A percentile compares a stretch with the other conserved stretches of the same genome.
Conservation (phyloP, 345 rosid species). For the Salix purpurea region DNA sequence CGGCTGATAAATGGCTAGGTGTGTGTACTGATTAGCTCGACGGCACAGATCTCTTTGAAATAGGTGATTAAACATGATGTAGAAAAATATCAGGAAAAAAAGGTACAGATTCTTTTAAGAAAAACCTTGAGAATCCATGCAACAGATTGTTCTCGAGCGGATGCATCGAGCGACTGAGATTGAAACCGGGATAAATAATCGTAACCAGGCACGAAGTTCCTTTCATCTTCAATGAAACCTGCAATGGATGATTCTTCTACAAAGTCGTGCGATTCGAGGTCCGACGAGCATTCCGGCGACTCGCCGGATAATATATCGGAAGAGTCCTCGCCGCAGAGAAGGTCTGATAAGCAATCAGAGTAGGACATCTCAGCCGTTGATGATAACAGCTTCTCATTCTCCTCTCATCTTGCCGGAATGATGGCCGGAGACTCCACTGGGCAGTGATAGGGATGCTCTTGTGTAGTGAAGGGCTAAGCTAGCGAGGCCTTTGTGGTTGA, state of each 20-base stretch:
- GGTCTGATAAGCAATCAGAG: slow-evolving; percentile 58
- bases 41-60: slow-evolving; percentile 8
- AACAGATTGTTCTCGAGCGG: slow-evolving; percentile 82
- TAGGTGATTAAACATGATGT: not conserved
- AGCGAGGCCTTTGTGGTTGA: not conserved
- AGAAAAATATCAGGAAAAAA: slow-evolving; percentile 25
- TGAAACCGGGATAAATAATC: slow-evolving; percentile 72
- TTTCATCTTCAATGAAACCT: slow-evolving; percentile 61
- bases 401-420: slow-evolving; percentile 29
- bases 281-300: slow-evolving; percentile 63
- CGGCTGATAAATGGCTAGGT: not conserved
- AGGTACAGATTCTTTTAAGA: not conserved
- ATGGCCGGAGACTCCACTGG: slow-evolving; percentile 4
- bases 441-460: not conserved
- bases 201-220: slow-evolving; percentile 78
- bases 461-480: slow-evolving; percentile 3
- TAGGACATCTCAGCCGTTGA: slow-evolving; percentile 45
- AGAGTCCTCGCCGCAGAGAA: slow-evolving; percentile 73
- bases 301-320: slow-evolving; percentile 58
- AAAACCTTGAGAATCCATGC: slow-evolving; percentile 93
- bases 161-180: slow-evolving; percentile 69
- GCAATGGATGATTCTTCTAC: slow-evolving; percentile 68
- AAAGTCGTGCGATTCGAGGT: slow-evolving; percentile 43
- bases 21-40: not conserved
- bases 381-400: slow-evolving; percentile 30